Evolutionary conservation across 176 grass and related monocot genomes (phyloP), one percentile per base, ranked within the genome.

Genomic region (Phyllostachys edulis): DNA sequence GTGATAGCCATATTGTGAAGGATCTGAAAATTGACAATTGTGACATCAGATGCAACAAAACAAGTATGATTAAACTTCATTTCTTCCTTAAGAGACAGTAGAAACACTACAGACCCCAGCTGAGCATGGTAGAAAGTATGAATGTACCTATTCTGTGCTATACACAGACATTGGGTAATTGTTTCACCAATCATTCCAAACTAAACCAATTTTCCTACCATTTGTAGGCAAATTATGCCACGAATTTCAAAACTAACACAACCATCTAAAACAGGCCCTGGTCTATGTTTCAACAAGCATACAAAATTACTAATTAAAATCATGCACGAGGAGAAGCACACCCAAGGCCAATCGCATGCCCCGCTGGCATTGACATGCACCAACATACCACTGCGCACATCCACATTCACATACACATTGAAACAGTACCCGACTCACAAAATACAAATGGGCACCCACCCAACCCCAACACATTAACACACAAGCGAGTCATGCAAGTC

Each of bases 1-100:
- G 94, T 80, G 55, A 97, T 90, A 61, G 85, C 85, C 84, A 97
- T 97, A 67, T 97, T 97, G 82, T 97, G 94, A 60, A 94, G 78
- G 71, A 92, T 75, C 94, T 97, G 85, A 87, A 83, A 79, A 82
- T 57, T 63, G 6, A 77, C 80, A 66, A 65, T 7, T 78, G 72
- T 3, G 16, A 79, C 45, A 67, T 86, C 45, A 79, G 54, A 69
- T 62, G 63, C 46, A 90, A 32, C 77, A 63, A 65, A 60, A 72
- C 21, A 71, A 68, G 65, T 18, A 37, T 56, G 42, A 62, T 26
- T 45, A 51, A 37, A 73, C 21, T 74, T 17, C 18, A 78, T 89
- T 61, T 89, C 71, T 63, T 85, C 39, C 32, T n/a, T 23, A 62
- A 69, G 77, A 42, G 16, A 88, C 46, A 88, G 39, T 57, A 84